Base-by-base conservation (phyloP, 148 eudicot genomes). In the Rhododendron henanense region DNA sequence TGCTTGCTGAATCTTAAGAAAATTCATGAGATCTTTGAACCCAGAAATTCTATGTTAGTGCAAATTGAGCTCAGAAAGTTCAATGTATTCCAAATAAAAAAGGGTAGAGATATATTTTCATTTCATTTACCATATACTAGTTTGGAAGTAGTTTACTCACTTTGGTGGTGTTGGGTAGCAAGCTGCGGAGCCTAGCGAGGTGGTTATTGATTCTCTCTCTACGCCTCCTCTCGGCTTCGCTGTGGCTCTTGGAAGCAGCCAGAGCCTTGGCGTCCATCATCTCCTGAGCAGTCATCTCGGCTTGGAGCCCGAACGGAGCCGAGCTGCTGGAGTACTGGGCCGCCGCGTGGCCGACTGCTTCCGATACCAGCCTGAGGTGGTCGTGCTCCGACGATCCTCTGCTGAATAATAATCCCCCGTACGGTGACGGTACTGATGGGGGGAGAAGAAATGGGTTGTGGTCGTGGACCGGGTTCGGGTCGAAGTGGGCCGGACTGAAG, bases 231-330 rank as follows among this genome's bases (percentile, higher is more conserved):
- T 97, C 99, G 21, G 99, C 99, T 57, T 97, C 99, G 57, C 99
- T 97, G 57, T 97, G 99, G 86, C 96, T 95, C 87, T 95, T 97
- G 0, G 99, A 97, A 79, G 99, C 99, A 13, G 99, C 99, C 7
- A 94, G 90, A 4, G 99, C 99, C 86, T 97, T 97, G 1, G 99
- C 99, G 61, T 97, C 98, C 96, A 95, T 97, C 28, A 97, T 94
- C 78, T 97, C 98, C 67, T 95, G 99, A 39, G 98, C 98, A 19
- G 92, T 92, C 95, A 97, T 89, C 86, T 97, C 99, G 19, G 93
- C 93, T 73, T 94, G 98, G 18, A 95, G 92, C 7, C 98, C 96
- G 25, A 95, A 96, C 3, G 97, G 98, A 69, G 86, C 94, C 5
- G 88, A 76, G 77, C 84, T 87, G 37, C 65, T 59, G 1, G 65